phyloP scores from a whole-genome alignment of 2,329 filamentous ascomycete genomes.

The Fusarium praegraminearum region DNA sequence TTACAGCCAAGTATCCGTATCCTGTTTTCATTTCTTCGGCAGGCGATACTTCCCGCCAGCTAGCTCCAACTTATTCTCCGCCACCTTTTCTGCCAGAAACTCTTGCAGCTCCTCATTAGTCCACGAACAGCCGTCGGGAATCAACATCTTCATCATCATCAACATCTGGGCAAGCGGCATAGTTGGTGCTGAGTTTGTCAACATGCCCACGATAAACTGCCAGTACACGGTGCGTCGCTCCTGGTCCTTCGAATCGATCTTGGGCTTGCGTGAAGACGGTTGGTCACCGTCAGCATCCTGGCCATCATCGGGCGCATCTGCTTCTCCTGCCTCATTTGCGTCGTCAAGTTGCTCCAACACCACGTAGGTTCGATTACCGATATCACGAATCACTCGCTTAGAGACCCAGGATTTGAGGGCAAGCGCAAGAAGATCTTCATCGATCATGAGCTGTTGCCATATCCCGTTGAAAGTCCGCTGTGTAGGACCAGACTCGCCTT shows the following conservation, averaged over 20 bases:
- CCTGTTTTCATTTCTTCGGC: constrained; percentile 63
- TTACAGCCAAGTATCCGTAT: not conserved
- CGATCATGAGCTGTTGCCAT: constrained; percentile 73
- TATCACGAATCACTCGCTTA: constrained; percentile 73
- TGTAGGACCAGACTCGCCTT: constrained; percentile 51
- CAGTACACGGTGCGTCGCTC: constrained; percentile 77
- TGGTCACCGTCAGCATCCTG: constrained; percentile 46
- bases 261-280: constrained; percentile 63
- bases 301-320: constrained; percentile 49
- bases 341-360: constrained; percentile 75
- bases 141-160: constrained; percentile 95
- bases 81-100: constrained; percentile 83
- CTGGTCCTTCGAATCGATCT: constrained; percentile 73
- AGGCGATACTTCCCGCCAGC: constrained; percentile 77
- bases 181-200: constrained; percentile 85
- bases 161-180: constrained; percentile 86
- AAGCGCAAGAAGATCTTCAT: constrained; percentile 75
- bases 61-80: constrained; percentile 75
- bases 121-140: constrained; percentile 89
- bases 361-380: constrained; percentile 66
- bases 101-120: constrained; percentile 88
- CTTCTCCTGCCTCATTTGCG: constrained; percentile 45
- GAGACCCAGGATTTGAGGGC: constrained; percentile 79
- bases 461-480: constrained; percentile 66
- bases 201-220: constrained; percentile 94